A percentile compares a stretch with the other conserved stretches of the same genome.
phyloP scores from a whole-genome alignment of 2,329 filamentous ascomycete genomes.

The Aspergillus viridinutans region DNA sequence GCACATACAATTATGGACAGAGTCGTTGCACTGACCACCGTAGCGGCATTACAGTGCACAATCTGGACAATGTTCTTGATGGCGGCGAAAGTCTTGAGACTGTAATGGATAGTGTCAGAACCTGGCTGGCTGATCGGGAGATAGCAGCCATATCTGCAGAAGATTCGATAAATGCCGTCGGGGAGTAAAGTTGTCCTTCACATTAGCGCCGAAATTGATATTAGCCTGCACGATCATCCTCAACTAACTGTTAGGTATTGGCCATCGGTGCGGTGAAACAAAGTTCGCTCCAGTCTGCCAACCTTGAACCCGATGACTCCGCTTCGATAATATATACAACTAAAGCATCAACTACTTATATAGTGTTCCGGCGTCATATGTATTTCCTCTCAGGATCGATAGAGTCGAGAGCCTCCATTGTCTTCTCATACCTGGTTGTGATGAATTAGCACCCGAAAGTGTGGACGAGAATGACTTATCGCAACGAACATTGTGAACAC shows the following conservation, averaged over 20 bases:
- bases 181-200: not conserved
- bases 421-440: constrained; percentile 72
- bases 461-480: not conserved
- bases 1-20: constrained; percentile 80
- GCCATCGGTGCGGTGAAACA: not conserved
- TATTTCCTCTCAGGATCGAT: constrained; percentile 81
- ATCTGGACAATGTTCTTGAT: constrained; percentile 72
- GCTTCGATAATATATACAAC: not conserved
- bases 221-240: constrained; percentile 3
- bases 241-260: not conserved
- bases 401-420: constrained; percentile 77
- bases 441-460: constrained; percentile 9
- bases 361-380: constrained; percentile 49
- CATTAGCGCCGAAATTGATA: constrained; percentile 1
- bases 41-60: constrained; percentile 72
- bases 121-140: constrained; percentile 72
- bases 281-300: not conserved
- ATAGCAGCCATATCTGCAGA: constrained; percentile 65
- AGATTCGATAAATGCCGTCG: constrained; percentile 47
- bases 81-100: constrained; percentile 69
- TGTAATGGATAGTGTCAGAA: constrained; percentile 72
- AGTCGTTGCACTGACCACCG: constrained; percentile 86
- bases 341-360: not conserved
- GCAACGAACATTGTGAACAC: constrained; percentile 80
- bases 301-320: not conserved